Base-by-base conservation (phyloP, 2,329 filamentous ascomycete genomes). In the Aspergillus udagawae region DNA sequence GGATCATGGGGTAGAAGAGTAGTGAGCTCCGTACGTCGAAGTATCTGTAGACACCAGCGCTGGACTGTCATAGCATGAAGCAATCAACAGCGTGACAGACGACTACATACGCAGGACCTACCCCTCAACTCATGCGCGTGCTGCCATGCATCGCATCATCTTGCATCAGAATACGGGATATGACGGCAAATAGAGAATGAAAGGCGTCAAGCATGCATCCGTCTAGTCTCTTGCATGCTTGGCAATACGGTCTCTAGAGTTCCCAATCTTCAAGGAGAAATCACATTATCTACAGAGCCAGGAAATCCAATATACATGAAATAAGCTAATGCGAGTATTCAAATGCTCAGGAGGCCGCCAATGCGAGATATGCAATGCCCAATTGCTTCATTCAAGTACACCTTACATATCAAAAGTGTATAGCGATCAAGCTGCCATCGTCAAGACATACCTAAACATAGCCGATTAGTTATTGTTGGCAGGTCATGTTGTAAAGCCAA, bases 371-470 rank as follows among this genome's bases (percentile, higher is more conserved):
- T 44, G 41, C 41, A 44, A 21, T 3, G 9, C 41, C 20, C n/a
- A 38, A 38, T 38, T 21, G 41, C 41, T 44, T 10, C 41, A 5
- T 12, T 8, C 9, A 23, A 44, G 5, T 12, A 44, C 14, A 17
- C 4, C 21, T 21, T 21, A 28, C 25, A 23, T 25, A 21, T 51
- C n/a, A 47, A 50, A 21, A 9, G 49, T 29, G 41, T 41, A 51
- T 47, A 12, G 51, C 12, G 42, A 62, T 70, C 61, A 72, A 52
- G 68, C 69, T 52, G 69, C 69, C 63, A 66, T 72, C 20, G 69
- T 72, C 29, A 72, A 61, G 44, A 72, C 69, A 58, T 72, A 71
- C 58, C 69, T 71, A 52, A 29, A 17, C 45, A 14, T 25, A 23
- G 1, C 0, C 29, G 35, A 42, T 65, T 45, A 62, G 57, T 55